phyloP scores from a whole-genome alignment of 495 filamentous ascomycete species.

The Penicillium coprophilum region DNA sequence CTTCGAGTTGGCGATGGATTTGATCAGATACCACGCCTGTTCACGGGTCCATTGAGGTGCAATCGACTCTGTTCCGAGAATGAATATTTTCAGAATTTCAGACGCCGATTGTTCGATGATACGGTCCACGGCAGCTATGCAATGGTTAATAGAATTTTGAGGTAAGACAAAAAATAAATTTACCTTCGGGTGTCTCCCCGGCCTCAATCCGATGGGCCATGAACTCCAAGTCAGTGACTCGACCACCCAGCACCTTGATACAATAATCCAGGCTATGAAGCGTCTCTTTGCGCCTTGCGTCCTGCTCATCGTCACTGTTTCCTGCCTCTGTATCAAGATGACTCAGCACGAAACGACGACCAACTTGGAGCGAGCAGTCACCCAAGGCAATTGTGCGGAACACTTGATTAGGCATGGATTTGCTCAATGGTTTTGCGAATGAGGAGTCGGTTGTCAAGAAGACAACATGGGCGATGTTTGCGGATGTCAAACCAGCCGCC shows the following conservation, averaged over 20 bases:
- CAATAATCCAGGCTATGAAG: conserved; percentile 72
- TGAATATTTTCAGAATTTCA: conserved; percentile 91
- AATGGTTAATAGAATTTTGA: conserved; percentile 18
- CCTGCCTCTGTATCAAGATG: conserved; percentile 62
- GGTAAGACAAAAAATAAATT: conserved; percentile 8
- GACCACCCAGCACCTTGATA: conserved; percentile 80
- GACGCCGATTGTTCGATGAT: conserved; percentile 85
- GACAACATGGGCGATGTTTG: conserved; percentile 93
- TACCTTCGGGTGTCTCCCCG: conserved; percentile 76
- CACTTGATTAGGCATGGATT: conserved; percentile 85
- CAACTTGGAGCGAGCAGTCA: conserved; percentile 81
- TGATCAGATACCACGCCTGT: conserved; percentile 90
- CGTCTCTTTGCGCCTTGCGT: conserved; percentile 40
- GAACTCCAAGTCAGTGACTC: conserved; percentile 91
- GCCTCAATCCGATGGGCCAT: conserved; percentile 86
- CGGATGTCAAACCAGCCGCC: conserved; percentile 81
- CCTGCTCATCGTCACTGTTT: conserved; percentile 36
- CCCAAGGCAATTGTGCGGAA: conserved; percentile 82
- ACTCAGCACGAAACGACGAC: conserved; percentile 84
- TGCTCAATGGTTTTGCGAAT: conserved; percentile 83
- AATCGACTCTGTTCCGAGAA: conserved; percentile 54
- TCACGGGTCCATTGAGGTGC: conserved; percentile 66
- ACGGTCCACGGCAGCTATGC: conserved; percentile 73
- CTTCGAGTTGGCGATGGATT: conserved; percentile 57
- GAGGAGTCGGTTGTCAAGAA: conserved; percentile 93